phyloP scores from a whole-genome alignment of 2,329 filamentous ascomycete genomes.

The Cylindrodendrum hubeiense region DNA sequence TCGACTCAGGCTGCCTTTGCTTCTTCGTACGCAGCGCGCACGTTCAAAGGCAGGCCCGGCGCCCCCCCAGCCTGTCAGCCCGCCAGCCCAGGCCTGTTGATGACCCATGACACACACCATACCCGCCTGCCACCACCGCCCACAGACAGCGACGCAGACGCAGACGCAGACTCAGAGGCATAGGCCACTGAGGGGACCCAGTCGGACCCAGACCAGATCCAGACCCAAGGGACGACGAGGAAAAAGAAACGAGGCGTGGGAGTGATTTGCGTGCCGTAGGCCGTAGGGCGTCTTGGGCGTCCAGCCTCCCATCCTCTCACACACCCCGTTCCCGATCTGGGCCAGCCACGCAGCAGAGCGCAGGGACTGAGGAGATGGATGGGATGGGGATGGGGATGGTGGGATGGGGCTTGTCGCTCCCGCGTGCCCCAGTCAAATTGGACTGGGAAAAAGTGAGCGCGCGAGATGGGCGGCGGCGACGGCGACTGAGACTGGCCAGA shows the following conservation, averaged over 20 bases:
- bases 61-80: conserved; percentile 28
- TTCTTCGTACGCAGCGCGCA: conserved; percentile 11
- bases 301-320: conserved; percentile 33
- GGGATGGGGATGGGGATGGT: conserved; percentile 24
- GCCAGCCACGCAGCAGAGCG: conserved; percentile 41
- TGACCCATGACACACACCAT: conserved; percentile 27
- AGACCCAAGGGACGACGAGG: conserved; percentile 12
- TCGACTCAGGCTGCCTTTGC: conserved; percentile 15
- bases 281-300: conserved; percentile 25
- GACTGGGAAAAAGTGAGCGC: neutral
- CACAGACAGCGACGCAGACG: conserved; percentile 16
- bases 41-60: conserved; percentile 12
- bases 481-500: neutral
- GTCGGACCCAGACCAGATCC: conserved; percentile 23
- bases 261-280: conserved; percentile 40
- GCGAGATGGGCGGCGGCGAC: neutral
- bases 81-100: conserved; percentile 28
- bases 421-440: conserved; percentile 10
- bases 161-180: conserved; percentile 22
- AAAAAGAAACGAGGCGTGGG: conserved; percentile 26
- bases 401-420: conserved; percentile 17
- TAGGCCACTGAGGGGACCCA: conserved; percentile 25
- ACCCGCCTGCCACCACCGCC: conserved; percentile 4
- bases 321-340: conserved; percentile 44
- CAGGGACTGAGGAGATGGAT: conserved; percentile 41